A percentile compares a stretch with the other conserved stretches of the same genome.
These are phyloP conservation scores for Alternaria ventricosa DNA, from an alignment of 2,329 filamentous ascomycete genomes.

Conservation along the genomic window DNA sequence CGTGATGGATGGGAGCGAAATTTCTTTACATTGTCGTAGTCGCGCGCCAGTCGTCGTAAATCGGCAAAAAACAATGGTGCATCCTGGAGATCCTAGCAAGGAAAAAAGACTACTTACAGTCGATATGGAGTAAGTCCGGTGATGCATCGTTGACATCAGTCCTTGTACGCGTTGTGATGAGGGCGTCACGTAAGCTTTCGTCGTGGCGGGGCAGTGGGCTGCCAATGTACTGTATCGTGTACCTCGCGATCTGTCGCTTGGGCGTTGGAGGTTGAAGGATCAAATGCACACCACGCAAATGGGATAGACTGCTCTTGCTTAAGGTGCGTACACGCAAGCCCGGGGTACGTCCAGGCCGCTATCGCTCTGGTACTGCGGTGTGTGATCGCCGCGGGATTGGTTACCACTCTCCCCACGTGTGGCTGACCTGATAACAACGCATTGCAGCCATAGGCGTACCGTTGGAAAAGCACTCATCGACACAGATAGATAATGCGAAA, in stretches of 20 bases:
- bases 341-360: constrained; percentile 22
- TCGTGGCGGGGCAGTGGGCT: constrained; percentile 21
- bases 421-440: not conserved
- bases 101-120: constrained; percentile 38
- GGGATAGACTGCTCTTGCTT: constrained; percentile 17
- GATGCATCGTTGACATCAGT: constrained; percentile 26
- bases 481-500: not conserved
- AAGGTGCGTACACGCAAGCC: constrained; percentile 10
- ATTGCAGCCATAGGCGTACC: not conserved
- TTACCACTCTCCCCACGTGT: constrained; percentile 20
- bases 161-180: not conserved
- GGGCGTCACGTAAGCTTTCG: constrained; percentile 7
- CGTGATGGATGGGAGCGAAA: constrained; percentile 20
- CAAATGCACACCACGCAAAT: constrained; percentile 6
- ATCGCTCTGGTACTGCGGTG: constrained; percentile 23
- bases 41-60: constrained; percentile 17
- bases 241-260: not conserved
- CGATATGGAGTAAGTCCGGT: constrained; percentile 47
- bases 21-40: constrained; percentile 15
- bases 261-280: constrained; percentile 1
- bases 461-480: not conserved
- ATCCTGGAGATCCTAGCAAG: constrained; percentile 7
- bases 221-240: constrained; percentile 3
- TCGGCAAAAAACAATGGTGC: constrained; percentile 24
- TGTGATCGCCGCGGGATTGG: constrained; percentile 11